A percentile compares a stretch with the other conserved stretches of the same genome.
Evolutionary conservation across 176 grass and related monocot species (phyloP).

Genomic region (Secale cereale): DNA sequence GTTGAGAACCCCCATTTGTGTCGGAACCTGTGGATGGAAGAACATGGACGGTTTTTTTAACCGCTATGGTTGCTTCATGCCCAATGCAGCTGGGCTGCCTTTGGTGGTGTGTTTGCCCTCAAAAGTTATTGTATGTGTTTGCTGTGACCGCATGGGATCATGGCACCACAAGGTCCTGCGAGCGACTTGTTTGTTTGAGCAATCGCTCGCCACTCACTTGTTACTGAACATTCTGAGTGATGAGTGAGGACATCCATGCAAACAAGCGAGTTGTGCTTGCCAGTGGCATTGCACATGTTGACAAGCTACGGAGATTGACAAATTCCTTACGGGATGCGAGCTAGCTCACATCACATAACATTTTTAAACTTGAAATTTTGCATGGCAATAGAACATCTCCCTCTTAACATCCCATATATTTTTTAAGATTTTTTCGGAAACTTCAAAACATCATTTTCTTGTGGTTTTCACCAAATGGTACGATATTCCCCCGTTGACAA

Average conservation of each 20-base stretch:
- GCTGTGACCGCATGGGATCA: too few relatives aligned
- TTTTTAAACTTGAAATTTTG: too few relatives aligned
- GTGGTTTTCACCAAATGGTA: too few relatives aligned
- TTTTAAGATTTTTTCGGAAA: too few relatives aligned
- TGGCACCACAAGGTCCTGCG: not conserved
- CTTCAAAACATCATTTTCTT: too few relatives aligned
- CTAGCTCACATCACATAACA: too few relatives aligned
- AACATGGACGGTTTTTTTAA: not conserved
- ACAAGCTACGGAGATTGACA: too few relatives aligned
- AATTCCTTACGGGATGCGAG: too few relatives aligned
- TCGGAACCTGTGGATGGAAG: slow-evolving; percentile 9
- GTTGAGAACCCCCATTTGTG: not conserved
- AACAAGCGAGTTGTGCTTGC: not conserved
- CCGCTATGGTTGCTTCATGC: not conserved
- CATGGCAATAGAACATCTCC: too few relatives aligned
- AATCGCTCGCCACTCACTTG: not conserved
- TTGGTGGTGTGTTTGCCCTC: not conserved
- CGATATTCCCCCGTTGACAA: too few relatives aligned
- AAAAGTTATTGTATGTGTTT: not conserved
- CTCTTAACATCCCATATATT: too few relatives aligned
- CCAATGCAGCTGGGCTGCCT: not conserved
- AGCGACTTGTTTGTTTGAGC: not conserved
- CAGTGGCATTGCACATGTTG: not conserved
- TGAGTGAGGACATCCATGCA: not conserved
- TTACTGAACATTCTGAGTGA: not conserved